These are phyloP conservation scores for Pleurozium schreberi DNA, from an alignment of 225 moss, liverwort and hornwort species.

Conservation along the genomic window DNA sequence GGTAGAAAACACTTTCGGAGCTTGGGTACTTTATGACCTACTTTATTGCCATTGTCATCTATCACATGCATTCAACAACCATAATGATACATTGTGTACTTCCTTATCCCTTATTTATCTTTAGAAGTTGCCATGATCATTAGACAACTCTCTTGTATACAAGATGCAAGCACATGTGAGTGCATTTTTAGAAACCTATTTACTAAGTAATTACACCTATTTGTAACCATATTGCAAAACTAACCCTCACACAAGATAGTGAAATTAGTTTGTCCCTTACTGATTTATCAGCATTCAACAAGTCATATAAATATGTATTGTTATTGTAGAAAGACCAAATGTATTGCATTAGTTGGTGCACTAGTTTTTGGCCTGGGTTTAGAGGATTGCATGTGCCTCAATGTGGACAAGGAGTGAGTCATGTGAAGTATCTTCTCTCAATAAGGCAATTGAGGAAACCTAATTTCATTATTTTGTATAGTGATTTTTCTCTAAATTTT, in stretches of 20 bases:
- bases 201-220: not conserved
- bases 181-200: not conserved
- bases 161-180: not conserved
- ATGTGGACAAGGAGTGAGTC: no score
- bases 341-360: no score
- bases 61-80: not conserved
- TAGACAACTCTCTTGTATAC: not conserved
- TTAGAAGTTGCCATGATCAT: not conserved
- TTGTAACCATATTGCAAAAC: not conserved
- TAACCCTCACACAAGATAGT: no score
- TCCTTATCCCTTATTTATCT: not conserved
- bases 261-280: no score
- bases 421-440: no score
- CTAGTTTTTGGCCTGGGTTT: no score
- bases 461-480: no score
- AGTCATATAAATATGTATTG: no score
- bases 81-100: not conserved
- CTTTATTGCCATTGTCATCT: accelerated
- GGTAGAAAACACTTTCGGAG: not conserved
- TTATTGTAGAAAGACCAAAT: no score
- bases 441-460: no score
- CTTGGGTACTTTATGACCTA: not conserved
- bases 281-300: no score
- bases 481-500: not conserved
- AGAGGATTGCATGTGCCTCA: no score